Evolutionary conservation across 2,329 filamentous ascomycete genomes (phyloP), one percentile per base, ranked within the genome.

Genomic region (Aspergillus sp.): DNA sequence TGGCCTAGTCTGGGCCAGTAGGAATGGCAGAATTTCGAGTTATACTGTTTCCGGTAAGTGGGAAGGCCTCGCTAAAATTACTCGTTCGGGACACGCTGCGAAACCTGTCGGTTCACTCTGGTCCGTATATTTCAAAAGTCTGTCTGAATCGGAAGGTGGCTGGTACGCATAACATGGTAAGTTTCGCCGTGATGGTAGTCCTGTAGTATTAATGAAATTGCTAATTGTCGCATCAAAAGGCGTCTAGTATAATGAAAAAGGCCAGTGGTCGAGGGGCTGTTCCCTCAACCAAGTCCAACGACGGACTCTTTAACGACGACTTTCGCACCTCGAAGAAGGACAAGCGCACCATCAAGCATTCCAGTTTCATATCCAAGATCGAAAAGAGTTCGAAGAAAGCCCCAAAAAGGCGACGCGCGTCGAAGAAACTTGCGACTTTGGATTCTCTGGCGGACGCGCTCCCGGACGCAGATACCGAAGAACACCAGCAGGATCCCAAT

Each of bases 341-440:
- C 73, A 95, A 91, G 74, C 86, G 85, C 20, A 73, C 78, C 30
- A 88, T 94, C 59, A 90, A 90, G 64, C 88, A 88, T 74, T 85
- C 86, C 0, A 72, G 83, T 12, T 89, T 97, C 55, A 75, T 95
- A 23, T 84, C 82, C 17, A 86, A 84, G 53, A 86, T 95, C 59
- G 74, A 83, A 55, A 88, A 90, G 56, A 70, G 75, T 5, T 63
- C 69, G 46, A 66, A 66, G 46, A 82, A 77, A 62, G 66, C 76
- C 7, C 73, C 77, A n/a, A 84, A 85, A 66, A 78, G 83, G 6
- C 76, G 86, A 55, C 71, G 85, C 4, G 83, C 87, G 0, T 79
- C 76, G 52, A 90, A 90, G 67, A 93, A 94, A 67, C 81, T 95
- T 39, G 80, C 84, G 41, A 77, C 88, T 30, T 77, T 96, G 32